Evolutionary conservation across 768 basidiomycete genomes (phyloP), one percentile per base, ranked within the genome.

Genomic region (Dentipellis sp.): DNA sequence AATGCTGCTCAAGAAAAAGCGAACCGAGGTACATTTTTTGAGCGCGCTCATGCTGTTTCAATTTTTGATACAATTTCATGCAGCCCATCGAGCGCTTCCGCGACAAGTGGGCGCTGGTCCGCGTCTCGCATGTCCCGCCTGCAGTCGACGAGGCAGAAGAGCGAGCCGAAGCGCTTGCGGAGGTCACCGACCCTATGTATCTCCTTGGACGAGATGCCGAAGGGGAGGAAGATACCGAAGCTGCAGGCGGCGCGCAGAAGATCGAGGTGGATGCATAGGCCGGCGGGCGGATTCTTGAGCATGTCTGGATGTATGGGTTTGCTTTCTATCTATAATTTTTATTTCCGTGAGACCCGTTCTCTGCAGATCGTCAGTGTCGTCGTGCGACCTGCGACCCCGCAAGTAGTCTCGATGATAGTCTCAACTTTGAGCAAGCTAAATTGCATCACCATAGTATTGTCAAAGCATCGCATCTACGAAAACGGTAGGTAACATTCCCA

Each of bases 1-100:
- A 71, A 91, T 91, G 84, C 75, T 81, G 21, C 74, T 93, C 42
- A 91, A 91, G 70, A 91, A 91, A 74, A 90, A 84, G 68, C 81
- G 91, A 8, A 80, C 79, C 16, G 88, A 88, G 66, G 90, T 91
- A 59, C 68, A 16, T 46, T 19, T 38, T 52, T 36, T 19, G 42
- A 50, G 49, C 21, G 38, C 54, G 10, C 47, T 57, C 16, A 22
- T 19, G 40, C 35, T 56, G 17, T 50, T 51, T 38, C 57, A 12
- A 11, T 11, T 23, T 11, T 4, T n/a, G 39, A 40, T 40, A 12
- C 3, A 29, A 57, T 48, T 12, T 19, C 63, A 17, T 23, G 10
- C 65, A 90, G 86, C 75, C 73, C 34, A 81, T 83, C 66, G 88
- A 91, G 57, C 73, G 82, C 56, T 88, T 89, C 62, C 75, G 77